Percentiles rank a stretch among this genome's conserved stretches.
These are phyloP conservation scores for Nicotiana sylvestris DNA, from an alignment of 257 asterid species.

Conservation along the genomic window DNA sequence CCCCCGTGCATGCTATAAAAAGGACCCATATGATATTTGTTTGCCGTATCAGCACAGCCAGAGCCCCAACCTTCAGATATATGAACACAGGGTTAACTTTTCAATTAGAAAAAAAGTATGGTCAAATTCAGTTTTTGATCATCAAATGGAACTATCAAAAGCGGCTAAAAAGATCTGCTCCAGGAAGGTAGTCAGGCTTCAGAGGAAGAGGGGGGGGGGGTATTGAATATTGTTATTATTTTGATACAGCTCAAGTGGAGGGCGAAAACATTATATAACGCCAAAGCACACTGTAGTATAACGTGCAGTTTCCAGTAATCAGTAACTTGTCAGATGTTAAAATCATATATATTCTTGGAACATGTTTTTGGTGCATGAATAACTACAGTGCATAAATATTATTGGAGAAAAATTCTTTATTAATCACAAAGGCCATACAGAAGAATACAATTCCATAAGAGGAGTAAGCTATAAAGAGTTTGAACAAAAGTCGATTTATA, in stretches of 20 bases:
- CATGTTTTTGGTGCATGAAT: background rate
- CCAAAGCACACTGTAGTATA: background rate
- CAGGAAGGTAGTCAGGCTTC: background rate
- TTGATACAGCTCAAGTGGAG: background rate
- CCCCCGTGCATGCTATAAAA: slow-evolving; percentile 69
- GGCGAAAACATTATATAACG: background rate
- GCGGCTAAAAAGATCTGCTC: no score
- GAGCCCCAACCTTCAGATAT: slow-evolving; percentile 62
- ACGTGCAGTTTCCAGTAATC: background rate
- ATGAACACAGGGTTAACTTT: slow-evolving; percentile 5
- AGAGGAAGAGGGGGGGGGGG: no score
- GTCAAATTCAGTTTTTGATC: background rate
- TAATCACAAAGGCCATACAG: background rate
- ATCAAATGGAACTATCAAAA: background rate
- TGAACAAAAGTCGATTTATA: background rate
- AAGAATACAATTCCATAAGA: background rate
- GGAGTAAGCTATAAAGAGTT: background rate
- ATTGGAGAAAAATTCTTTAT: background rate
- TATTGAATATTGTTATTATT: background rate
- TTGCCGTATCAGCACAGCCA: slow-evolving; percentile 84
- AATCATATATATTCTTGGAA: background rate
- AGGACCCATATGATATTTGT: slow-evolving; percentile 91
- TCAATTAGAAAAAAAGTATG: background rate
- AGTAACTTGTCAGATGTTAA: background rate
- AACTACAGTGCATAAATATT: background rate